These are phyloP conservation scores for Alternaria brassicicola DNA, from an alignment of 2,329 filamentous ascomycete species.

Conservation along the genomic window DNA sequence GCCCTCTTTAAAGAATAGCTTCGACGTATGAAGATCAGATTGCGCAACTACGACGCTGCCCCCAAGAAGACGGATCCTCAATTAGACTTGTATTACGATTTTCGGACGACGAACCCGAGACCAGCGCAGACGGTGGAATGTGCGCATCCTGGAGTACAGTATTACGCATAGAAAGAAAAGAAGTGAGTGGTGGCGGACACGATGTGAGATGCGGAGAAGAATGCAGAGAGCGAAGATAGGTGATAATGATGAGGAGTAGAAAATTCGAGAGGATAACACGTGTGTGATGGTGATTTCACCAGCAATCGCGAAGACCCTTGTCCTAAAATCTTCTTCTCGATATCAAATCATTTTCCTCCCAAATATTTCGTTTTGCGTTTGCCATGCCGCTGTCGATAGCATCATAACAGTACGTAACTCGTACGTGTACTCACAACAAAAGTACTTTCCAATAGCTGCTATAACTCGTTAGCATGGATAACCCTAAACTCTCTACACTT, in stretches of 20 bases:
- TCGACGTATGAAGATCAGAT: slow-evolving; percentile 1
- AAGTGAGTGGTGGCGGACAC: background rate
- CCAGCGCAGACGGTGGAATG: background rate
- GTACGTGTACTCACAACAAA: background rate
- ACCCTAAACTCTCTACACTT: too few relatives aligned
- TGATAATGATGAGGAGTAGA: background rate
- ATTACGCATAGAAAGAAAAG: background rate
- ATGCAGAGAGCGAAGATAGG: background rate
- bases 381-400: background rate
- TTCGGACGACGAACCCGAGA: background rate
- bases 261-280: background rate
- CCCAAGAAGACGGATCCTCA: background rate
- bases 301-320: background rate
- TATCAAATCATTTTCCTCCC: background rate
- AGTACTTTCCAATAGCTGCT: background rate
- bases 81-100: slow-evolving; percentile 10
- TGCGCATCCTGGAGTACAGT: slow-evolving; percentile 4
- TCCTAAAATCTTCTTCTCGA: background rate
- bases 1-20: slow-evolving; percentile 2
- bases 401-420: background rate
- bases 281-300: background rate
- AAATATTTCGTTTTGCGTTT: background rate
- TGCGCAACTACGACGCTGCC: slow-evolving; percentile 1
- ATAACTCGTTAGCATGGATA: background rate
- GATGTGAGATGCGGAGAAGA: background rate